Conservation (phyloP, 371 early-diverging fungal species). For the Dipsacomyces acuminosporus region DNA sequence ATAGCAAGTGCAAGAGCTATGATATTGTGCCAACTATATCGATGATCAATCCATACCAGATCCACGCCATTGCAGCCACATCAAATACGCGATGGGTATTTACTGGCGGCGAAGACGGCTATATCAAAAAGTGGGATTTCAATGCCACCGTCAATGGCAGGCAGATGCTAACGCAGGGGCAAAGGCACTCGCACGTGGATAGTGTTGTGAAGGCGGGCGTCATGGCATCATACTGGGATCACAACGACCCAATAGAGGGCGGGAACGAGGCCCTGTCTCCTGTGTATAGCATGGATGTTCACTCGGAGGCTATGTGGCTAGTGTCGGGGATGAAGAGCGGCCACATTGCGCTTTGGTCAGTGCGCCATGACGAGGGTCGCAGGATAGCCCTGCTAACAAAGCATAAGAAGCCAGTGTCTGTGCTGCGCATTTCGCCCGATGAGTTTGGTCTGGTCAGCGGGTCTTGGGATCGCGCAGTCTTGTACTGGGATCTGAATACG, state of each 20-base stretch:
- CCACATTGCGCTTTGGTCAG: slow-evolving; percentile 76
- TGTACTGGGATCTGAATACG: slow-evolving; percentile 89
- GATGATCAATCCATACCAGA: slow-evolving; percentile 64
- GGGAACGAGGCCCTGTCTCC: slow-evolving; percentile 63
- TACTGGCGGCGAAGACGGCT: slow-evolving; percentile 91
- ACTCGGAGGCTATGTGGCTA: slow-evolving; percentile 86
- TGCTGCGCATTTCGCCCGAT: slow-evolving; percentile 66
- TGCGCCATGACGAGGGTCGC: slow-evolving; percentile 91
- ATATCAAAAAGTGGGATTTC: slow-evolving; percentile 90
- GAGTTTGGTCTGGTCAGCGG: slow-evolving; percentile 81
- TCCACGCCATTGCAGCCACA: slow-evolving; percentile 72
- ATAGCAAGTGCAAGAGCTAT: slow-evolving; percentile 14
- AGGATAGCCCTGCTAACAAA: slow-evolving; percentile 69
- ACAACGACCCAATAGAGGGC: slow-evolving; percentile 58
- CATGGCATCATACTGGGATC: slow-evolving; percentile 87
- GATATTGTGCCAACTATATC: slow-evolving; percentile 36
- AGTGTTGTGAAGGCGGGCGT: slow-evolving; percentile 82
- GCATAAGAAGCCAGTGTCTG: slow-evolving; percentile 82
- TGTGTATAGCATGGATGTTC: slow-evolving; percentile 84
- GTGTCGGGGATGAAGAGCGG: slow-evolving; percentile 81
- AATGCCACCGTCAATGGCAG: slow-evolving; percentile 82
- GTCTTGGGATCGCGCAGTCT: slow-evolving; percentile 75
- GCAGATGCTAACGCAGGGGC: slow-evolving; percentile 71
- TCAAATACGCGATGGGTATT: slow-evolving; percentile 86
- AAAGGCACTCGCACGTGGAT: slow-evolving; percentile 80